Evolutionary conservation across 148 eudicot species (phyloP), one percentile per base, ranked within the genome.

Genomic region (Camellia japonica): DNA sequence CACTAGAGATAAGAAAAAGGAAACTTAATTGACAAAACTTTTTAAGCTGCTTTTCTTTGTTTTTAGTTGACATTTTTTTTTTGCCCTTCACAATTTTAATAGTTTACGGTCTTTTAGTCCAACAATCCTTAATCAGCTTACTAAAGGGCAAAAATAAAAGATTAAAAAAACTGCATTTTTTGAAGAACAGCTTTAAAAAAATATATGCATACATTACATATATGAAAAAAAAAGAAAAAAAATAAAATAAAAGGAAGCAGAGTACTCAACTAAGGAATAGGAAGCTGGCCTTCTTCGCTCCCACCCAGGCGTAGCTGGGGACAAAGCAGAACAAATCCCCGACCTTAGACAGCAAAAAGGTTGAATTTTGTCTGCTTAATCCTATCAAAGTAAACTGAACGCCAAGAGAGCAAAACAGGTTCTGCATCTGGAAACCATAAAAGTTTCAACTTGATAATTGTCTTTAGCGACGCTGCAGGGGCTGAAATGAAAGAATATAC

Each of bases 391-490:
- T 14, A n/a, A 4, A 52, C 38, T 6, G 1, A 44, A 11, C 14
- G 46, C 42, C 18, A 23, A 11, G 41, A 64, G 56, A 71, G 68
- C 8, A 46, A 46, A 44, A 44, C 52, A n/a, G n/a, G 68, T 44
- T 75, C 68, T 11, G 64, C 77, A 38, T 41, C n/a, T 41, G 64
- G 38, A 74, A 38, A 38, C 49, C 47, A 55, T 13, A 0, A 13
- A 5, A 74, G 20, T 59, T 74, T 59, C 78, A 59, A 16, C 78
- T 18, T 20, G 52, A 11, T 7, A 59, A 41, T 74, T 43, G 74
- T 56, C 56, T 9, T 47, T 47, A 14, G 19, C 56, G 47, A 5
- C 19, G 55, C 74, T 46, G 52, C 38, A 30, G 75, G 44, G 5
- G 43, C 60, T 14, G 23, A 67, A 52, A 6, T 30, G 38, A 30